Conservation (phyloP, 257 asterid genomes). For the Mentha longifolia region DNA sequence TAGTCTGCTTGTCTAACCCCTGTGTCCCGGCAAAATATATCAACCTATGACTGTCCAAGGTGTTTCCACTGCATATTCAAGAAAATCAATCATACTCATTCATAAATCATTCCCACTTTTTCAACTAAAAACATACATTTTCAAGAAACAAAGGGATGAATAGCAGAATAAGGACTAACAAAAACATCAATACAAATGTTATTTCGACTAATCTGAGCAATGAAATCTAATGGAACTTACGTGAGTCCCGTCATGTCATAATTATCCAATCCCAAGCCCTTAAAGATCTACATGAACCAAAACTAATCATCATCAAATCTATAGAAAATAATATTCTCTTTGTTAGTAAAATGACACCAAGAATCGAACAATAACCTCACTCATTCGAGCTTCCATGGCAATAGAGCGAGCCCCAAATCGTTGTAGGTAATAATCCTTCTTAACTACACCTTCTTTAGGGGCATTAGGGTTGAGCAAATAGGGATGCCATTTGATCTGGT, state of each 20-base stretch:
- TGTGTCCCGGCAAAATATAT: conserved; percentile 39
- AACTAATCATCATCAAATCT: neutral
- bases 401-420: conserved; percentile 67
- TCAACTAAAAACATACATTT: neutral
- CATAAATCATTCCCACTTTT: neutral
- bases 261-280: conserved; percentile 38
- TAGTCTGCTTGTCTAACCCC: conserved; percentile 67
- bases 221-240: conserved; percentile 12
- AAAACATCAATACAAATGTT: neutral
- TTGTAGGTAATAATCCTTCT: conserved; percentile 60
- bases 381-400: conserved; percentile 65
- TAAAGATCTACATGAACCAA: conserved; percentile 36
- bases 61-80: conserved; percentile 37
- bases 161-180: neutral
- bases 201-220: neutral
- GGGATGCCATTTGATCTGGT: conserved; percentile 46
- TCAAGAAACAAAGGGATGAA: neutral
- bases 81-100: neutral
- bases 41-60: conserved; percentile 41
- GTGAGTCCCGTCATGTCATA: conserved; percentile 41
- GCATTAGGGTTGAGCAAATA: conserved; percentile 67
- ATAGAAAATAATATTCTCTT: neutral
- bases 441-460: conserved; percentile 68
- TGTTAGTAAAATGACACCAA: neutral
- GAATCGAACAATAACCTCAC: conserved; percentile 55